phyloP scores from a whole-genome alignment of 2,329 filamentous ascomycete species.

The Tolypocladium endophyticum region DNA sequence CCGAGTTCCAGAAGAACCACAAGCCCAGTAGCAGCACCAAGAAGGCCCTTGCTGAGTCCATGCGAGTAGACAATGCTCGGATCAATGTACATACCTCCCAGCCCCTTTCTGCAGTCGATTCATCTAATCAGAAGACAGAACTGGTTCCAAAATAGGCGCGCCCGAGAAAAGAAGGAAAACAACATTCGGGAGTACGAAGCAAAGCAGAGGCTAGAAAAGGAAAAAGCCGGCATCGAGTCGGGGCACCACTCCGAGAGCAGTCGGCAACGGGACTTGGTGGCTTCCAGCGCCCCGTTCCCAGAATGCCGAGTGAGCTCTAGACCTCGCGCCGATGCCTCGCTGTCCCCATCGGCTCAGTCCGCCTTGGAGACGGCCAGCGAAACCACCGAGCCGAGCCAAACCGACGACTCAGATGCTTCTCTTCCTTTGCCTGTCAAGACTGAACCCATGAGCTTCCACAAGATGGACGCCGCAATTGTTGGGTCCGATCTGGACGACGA shows the following conservation, averaged over 20 bases:
- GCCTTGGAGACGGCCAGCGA: constrained; percentile 13
- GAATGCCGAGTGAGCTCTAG: constrained; percentile 12
- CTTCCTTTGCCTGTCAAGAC: constrained; percentile 2
- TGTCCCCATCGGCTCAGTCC: constrained; percentile 9
- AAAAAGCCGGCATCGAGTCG: constrained; percentile 13
- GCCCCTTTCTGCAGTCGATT: background rate
- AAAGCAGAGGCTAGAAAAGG: constrained; percentile 24
- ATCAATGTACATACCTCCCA: constrained; percentile 42
- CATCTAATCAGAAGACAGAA: constrained; percentile 37
- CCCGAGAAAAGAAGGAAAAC: constrained; percentile 54
- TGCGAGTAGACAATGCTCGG: constrained; percentile 51
- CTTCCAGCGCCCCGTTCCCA: constrained; percentile 29
- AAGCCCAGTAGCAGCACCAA: constrained; percentile 54
- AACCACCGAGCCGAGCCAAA: constrained; percentile 13
- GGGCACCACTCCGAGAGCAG: constrained; percentile 16
- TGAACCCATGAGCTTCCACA: background rate
- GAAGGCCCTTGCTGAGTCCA: constrained; percentile 48
- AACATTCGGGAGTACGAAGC: constrained; percentile 35
- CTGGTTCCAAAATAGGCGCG: constrained; percentile 59
- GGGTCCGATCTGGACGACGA: constrained; percentile 5
- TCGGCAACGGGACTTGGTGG: constrained; percentile 24
- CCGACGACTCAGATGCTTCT: constrained; percentile 13
- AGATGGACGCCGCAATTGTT: background rate
- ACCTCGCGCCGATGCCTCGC: constrained; percentile 4
- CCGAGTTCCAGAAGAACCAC: constrained; percentile 52